Base-by-base conservation (phyloP, 192 early-diverging fungal species). In the Rhizoclosmatium globosum region DNA sequence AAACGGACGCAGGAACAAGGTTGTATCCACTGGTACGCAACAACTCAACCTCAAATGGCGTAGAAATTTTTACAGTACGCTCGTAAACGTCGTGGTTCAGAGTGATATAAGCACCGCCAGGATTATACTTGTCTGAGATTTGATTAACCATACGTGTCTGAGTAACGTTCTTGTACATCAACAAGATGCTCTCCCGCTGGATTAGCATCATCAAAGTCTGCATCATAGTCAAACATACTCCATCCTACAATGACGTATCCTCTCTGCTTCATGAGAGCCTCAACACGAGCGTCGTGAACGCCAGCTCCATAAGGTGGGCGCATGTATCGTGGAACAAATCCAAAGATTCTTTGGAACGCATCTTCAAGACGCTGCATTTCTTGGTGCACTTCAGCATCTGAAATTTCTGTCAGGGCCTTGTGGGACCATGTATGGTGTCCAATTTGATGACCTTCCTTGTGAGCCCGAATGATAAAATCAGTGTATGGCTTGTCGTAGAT, bases 401-500 rank as follows among this genome's bases (percentile, higher is more conserved):
- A 50, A 9, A 88, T 21, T 21, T 62, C 64, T 2, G 77, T 64
- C 65, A 78, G 61, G 53, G 53, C 53, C 53, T 56, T 56, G 53
- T 56, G 53, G 53, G 7, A 7, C 90, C 90, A 91, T 47, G 91
- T 92, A 77, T 92, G 91, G 11, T 85, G 87, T 19, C 84, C 88
- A 46, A 93, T 71, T 42, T 86, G 83, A 57, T 93, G 91, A 31
- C 92, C 91, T 57, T 86, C 88, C 44, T 81, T 83, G 13, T 86
- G 23, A 72, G 84, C 86, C 58, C 84, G 81, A 39, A 83, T 66
- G 45, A 86, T 86, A 60, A 74, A 79, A 39, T 82, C 77, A 3
- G 89, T 85, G 74, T 83, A 81, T 31, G 6, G 6, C 23, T 43
- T 21, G 70, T 86, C 79, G 47, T 82, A 71, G 53, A 76, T 60